Conservation (phyloP, 805 yeast genomes). For the Suhomyces faveliae region DNA sequence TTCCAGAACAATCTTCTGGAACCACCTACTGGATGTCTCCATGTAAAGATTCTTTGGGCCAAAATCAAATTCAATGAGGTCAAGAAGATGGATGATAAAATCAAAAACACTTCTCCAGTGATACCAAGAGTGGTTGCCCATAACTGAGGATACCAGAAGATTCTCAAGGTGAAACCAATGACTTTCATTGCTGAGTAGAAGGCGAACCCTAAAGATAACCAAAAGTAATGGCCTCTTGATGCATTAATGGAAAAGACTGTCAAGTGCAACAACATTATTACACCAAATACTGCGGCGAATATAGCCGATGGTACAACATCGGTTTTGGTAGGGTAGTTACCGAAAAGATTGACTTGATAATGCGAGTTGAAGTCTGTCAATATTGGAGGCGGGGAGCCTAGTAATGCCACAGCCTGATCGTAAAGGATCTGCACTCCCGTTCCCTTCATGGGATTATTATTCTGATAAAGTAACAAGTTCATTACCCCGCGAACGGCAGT, state of each 20-base stretch:
- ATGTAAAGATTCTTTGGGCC: constrained; percentile 71
- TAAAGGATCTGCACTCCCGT: constrained; percentile 27
- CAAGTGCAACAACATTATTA: constrained; percentile 48
- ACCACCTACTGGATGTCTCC: constrained; percentile 76
- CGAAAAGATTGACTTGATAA: constrained; percentile 54
- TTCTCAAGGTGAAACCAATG: constrained; percentile 59
- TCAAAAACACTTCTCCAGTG: constrained; percentile 53
- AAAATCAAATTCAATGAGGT: constrained; percentile 60
- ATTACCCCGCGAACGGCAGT: constrained; percentile 31
- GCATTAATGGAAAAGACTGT: constrained; percentile 47
- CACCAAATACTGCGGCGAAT: constrained; percentile 51
- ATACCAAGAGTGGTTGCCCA: constrained; percentile 49
- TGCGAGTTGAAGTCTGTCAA: constrained; percentile 37
- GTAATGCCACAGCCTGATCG: constrained; percentile 29
- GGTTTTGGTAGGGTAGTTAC: constrained; percentile 52
- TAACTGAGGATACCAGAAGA: constrained; percentile 57
- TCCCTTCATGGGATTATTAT: constrained; percentile 31
- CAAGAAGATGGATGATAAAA: constrained; percentile 57
- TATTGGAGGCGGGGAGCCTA: constrained; percentile 43
- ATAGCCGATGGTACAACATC: constrained; percentile 64
- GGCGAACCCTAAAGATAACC: constrained; percentile 51
- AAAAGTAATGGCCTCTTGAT: constrained; percentile 59
- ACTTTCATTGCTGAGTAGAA: constrained; percentile 53
- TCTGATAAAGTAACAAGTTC: constrained; percentile 27
- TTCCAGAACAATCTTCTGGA: constrained; percentile 49